Conservation (phyloP, 345 rosid species). For the Eucalyptus leucophloia region DNA sequence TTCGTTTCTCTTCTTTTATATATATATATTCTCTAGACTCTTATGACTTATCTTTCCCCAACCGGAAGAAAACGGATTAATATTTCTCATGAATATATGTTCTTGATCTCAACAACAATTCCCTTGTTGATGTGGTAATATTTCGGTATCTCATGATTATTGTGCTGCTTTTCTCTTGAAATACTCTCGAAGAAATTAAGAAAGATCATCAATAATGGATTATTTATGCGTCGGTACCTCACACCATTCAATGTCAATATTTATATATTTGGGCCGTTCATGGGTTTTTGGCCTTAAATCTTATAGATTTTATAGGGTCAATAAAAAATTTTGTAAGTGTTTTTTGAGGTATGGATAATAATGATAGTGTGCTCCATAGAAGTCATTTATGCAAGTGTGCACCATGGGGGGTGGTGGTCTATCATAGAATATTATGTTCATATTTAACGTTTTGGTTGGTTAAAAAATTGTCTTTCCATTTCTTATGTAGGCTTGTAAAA, state of each 20-base stretch:
- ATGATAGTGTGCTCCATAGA: neutral
- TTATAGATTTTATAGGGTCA: neutral
- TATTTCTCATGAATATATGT: neutral
- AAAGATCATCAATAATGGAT: neutral
- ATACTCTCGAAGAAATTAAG: neutral
- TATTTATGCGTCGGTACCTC: neutral
- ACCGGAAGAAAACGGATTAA: neutral
- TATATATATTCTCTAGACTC: too few species aligned
- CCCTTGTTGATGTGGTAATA: neutral
- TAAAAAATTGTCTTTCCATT: neutral
- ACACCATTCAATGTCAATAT: neutral
- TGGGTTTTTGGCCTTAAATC: neutral
- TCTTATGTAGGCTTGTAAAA: neutral
- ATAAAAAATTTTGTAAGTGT: neutral
- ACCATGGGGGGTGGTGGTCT: neutral
- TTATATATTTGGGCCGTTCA: neutral
- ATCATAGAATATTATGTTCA: neutral
- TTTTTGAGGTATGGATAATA: neutral
- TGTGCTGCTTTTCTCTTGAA: neutral
- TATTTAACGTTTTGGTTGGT: neutral
- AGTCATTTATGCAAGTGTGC: neutral
- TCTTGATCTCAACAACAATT: neutral
- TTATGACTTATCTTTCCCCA: neutral
- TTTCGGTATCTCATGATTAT: neutral
- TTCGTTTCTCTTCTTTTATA: too few species aligned